Evolutionary conservation across 2,329 filamentous ascomycete genomes (phyloP).

Genomic region (Anthostomella pinea): DNA sequence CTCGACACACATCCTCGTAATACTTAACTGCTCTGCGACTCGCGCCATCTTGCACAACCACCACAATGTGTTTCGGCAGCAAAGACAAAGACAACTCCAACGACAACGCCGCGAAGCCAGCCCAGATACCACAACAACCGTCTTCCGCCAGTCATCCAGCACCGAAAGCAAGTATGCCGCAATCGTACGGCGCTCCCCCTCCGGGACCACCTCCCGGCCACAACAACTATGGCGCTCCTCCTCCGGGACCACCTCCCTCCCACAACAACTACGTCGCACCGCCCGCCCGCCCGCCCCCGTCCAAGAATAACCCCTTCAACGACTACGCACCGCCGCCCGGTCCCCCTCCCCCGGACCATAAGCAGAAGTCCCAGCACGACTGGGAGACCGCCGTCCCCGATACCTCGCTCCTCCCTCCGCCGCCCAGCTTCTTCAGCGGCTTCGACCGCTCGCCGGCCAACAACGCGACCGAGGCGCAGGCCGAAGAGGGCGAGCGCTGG

Average conservation of each 20-base stretch:
- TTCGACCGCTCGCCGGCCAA: constrained; percentile 64
- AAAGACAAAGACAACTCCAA: constrained; percentile 42
- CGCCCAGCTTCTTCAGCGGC: constrained; percentile 62
- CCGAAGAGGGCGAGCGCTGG: constrained; percentile 65
- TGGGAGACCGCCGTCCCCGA: constrained; percentile 72
- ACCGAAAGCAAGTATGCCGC: constrained; percentile 21
- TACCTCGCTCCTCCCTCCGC: constrained; percentile 68
- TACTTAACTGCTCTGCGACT: not conserved
- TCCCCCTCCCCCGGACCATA: constrained; percentile 35
- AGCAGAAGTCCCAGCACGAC: constrained; percentile 51
- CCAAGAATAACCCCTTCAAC: constrained; percentile 20
- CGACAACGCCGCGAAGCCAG: constrained; percentile 40
- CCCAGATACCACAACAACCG: constrained; percentile 23
- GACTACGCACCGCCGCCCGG: constrained; percentile 34
- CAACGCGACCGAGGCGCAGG: constrained; percentile 65
- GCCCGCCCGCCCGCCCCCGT: constrained; percentile 34
- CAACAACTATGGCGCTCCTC: constrained; percentile 31
- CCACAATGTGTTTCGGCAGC: constrained; percentile 49
- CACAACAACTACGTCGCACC: constrained; percentile 25
- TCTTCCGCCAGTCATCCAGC: constrained; percentile 15
- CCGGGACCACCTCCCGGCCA: constrained; percentile 20
- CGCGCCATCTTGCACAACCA: not conserved
- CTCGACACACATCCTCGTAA: not conserved
- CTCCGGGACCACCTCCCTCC: constrained; percentile 36
- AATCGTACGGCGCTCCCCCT: constrained; percentile 11